A percentile compares a stretch with the other conserved stretches of the same genome.
phyloP scores from a whole-genome alignment of 441 rosid genomes.

The Aleurites moluccanus region DNA sequence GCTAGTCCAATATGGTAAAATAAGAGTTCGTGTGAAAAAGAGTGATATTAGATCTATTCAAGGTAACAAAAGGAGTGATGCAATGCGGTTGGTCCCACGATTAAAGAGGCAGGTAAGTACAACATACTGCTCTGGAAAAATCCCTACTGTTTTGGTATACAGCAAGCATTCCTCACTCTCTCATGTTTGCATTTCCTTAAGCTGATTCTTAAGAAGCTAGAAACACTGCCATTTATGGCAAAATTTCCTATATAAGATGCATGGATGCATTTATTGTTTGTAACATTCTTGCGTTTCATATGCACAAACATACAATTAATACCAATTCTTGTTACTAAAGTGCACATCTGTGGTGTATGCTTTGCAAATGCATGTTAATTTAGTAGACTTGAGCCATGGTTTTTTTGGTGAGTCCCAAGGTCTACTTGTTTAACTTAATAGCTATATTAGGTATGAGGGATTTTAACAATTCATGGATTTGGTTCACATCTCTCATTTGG shows the following conservation, averaged over 20 bases:
- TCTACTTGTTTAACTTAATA: not conserved
- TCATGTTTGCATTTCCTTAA: not conserved
- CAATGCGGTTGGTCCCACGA: slow-evolving; percentile 31
- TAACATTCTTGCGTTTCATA: not conserved
- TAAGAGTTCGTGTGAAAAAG: slow-evolving; percentile 71
- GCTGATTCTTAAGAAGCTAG: not conserved
- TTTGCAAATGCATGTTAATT: not conserved
- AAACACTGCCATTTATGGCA: not conserved
- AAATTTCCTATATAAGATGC: not conserved
- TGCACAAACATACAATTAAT: not conserved
- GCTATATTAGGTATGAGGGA: too few relatives aligned
- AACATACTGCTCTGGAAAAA: not conserved
- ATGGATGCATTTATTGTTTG: not conserved
- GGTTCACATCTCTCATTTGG: too few relatives aligned
- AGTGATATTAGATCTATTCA: slow-evolving; percentile 48
- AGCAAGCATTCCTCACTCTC: not conserved
- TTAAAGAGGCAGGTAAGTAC: slow-evolving; percentile 52
- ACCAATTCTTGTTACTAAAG: not conserved
- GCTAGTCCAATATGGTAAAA: slow-evolving; percentile 82
- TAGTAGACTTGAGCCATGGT: not conserved
- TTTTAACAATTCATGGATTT: too few relatives aligned
- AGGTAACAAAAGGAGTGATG: slow-evolving; percentile 27
- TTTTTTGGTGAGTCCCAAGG: not conserved
- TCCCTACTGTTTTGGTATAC: not conserved
- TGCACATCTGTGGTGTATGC: not conserved